These are phyloP conservation scores for Cercospora sp. DNA, from an alignment of 2,329 filamentous ascomycete species.

Conservation along the genomic window DNA sequence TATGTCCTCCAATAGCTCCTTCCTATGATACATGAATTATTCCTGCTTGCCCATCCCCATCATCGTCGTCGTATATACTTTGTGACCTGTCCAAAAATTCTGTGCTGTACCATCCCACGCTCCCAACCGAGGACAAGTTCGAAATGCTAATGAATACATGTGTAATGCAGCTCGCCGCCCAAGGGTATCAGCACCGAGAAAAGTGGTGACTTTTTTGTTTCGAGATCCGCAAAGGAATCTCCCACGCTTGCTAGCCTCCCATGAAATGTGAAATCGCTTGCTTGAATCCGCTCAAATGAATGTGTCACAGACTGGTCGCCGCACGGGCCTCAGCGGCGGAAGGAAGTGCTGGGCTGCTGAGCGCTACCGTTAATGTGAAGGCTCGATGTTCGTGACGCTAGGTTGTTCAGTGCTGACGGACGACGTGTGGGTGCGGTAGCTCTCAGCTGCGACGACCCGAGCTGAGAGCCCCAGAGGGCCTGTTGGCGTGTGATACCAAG, in stretches of 20 bases:
- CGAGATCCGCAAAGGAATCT: neutral
- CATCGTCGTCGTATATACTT: neutral
- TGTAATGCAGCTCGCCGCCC: neutral
- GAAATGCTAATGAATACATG: neutral
- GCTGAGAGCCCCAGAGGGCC: slow-evolving; percentile 4
- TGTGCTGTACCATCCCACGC: neutral
- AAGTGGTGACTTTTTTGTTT: neutral
- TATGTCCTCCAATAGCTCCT: neutral
- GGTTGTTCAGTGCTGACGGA: neutral
- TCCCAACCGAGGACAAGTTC: neutral
- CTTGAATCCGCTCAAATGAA: neutral
- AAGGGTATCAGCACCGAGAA: neutral
- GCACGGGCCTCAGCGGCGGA: neutral
- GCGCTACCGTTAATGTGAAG: neutral
- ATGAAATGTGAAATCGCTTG: neutral
- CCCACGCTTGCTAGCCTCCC: neutral
- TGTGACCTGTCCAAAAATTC: neutral
- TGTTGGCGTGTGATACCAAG: slow-evolving; percentile 10
- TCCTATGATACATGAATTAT: neutral
- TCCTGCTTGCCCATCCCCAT: neutral
- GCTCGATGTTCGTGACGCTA: neutral
- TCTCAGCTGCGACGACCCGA: neutral
- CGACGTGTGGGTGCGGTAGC: neutral
- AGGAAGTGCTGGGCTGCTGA: neutral
- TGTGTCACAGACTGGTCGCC: neutral